Conservation (phyloP, 148 eudicot genomes). For the Fallopia convolvulus region DNA sequence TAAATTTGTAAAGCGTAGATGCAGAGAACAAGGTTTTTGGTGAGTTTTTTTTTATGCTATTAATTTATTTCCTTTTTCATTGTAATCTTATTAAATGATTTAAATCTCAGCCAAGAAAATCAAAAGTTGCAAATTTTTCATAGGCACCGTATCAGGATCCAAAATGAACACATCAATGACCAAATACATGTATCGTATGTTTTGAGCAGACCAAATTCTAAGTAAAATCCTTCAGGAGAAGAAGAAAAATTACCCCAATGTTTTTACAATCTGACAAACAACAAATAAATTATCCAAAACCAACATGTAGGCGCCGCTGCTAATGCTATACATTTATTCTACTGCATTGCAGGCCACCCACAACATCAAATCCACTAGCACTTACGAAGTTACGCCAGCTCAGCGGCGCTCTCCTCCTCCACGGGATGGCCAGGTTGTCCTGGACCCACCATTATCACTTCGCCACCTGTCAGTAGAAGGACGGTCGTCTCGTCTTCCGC, state of each 20-base stretch:
- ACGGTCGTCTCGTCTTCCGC: slow-evolving; percentile 29
- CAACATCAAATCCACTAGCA: background rate
- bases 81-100: too few relatives aligned
- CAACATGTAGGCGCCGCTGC: background rate
- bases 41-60: too few relatives aligned
- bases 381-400: too few relatives aligned
- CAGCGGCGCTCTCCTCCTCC: background rate
- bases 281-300: background rate
- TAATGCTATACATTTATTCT: background rate
- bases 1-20: too few relatives aligned
- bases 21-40: too few relatives aligned
- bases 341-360: background rate
- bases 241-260: background rate
- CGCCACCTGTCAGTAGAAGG: slow-evolving; percentile 48
- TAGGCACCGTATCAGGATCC: too few relatives aligned
- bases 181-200: too few relatives aligned
- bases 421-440: slow-evolving; percentile 39
- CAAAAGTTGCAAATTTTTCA: too few relatives aligned
- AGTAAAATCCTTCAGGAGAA: background rate
- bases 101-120: too few relatives aligned
- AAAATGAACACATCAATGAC: too few relatives aligned
- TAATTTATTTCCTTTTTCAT: too few relatives aligned
- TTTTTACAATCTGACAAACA: background rate
- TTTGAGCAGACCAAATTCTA: background rate
- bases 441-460: slow-evolving; percentile 23